These are phyloP conservation scores for Rhodotorula sp. DNA, from an alignment of 1,284 basidiomycete genomes.

Conservation along the genomic window DNA sequence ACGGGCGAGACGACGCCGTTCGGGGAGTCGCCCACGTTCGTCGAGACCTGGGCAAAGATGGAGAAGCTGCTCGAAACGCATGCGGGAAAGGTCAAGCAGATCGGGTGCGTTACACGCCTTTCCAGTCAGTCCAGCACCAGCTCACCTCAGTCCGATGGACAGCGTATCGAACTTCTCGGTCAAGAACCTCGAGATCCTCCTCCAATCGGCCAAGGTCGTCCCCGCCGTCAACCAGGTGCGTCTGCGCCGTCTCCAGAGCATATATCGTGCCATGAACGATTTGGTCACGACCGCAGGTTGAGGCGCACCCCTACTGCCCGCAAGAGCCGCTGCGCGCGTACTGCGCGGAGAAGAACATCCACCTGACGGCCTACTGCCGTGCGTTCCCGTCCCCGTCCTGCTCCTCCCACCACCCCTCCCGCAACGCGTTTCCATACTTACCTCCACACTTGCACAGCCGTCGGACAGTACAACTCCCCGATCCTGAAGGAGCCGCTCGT, in stretches of 20 bases:
- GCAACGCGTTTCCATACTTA: not conserved
- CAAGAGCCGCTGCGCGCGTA: constrained; percentile 69
- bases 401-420: constrained; percentile 56
- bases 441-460: not conserved
- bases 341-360: constrained; percentile 68
- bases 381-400: constrained; percentile 67
- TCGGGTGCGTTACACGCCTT: not conserved
- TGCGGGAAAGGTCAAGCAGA: constrained; percentile 3
- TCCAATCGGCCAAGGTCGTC: constrained; percentile 63
- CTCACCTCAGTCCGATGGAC: constrained; percentile 46
- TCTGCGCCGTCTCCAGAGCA: no score
- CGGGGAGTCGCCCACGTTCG: constrained; percentile 54
- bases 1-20: not conserved
- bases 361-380: constrained; percentile 79
- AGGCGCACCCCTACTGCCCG: constrained; percentile 50
- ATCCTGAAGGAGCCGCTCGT: constrained; percentile 10
- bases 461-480: constrained; percentile 8
- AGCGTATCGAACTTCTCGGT: constrained; percentile 55
- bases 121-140: not conserved
- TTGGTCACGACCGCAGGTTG: constrained; percentile 5
- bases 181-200: constrained; percentile 26
- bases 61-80: constrained; percentile 61
- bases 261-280: no score
- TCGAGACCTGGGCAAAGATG: constrained; percentile 79
- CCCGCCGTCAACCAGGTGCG: constrained; percentile 67